Conservation (phyloP, 2,329 filamentous ascomycete species). For the Ophiocordyceps camponoti-saundersi region DNA sequence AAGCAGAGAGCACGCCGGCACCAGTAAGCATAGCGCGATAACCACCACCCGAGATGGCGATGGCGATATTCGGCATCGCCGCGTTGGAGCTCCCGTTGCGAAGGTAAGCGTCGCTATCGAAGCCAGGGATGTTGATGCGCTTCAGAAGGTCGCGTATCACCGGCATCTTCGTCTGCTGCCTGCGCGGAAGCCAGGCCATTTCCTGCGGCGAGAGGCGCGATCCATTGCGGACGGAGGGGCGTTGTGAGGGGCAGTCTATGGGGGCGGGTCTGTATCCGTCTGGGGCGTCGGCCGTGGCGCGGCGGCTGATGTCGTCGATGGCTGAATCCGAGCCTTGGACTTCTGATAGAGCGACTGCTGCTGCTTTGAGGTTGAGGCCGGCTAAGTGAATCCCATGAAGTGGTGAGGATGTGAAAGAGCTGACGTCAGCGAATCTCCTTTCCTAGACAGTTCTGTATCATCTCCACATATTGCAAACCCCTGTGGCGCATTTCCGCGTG, state of each 20-base stretch:
- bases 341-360: neutral
- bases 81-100: conserved; percentile 11
- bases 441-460: neutral
- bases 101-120: conserved; percentile 63
- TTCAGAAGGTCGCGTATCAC: conserved; percentile 61
- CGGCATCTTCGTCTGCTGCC: conserved; percentile 55
- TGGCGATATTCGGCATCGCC: conserved; percentile 41
- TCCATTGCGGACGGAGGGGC: conserved; percentile 52
- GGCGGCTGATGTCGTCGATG: neutral
- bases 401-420: no score
- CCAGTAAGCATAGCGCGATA: conserved; percentile 78
- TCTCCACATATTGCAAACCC: no score
- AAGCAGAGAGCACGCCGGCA: conserved; percentile 62
- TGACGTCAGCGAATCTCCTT: neutral
- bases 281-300: conserved; percentile 14
- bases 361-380: neutral
- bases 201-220: conserved; percentile 48
- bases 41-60: conserved; percentile 70
- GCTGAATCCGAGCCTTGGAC: no score
- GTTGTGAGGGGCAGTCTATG: conserved; percentile 51
- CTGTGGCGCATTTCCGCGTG: no score
- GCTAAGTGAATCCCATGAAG: no score
- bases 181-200: conserved; percentile 51
- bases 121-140: conserved; percentile 56
- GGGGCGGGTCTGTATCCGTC: conserved; percentile 51